A percentile compares a stretch with the other conserved stretches of the same genome.
These are phyloP conservation scores for Eimeria brunetti DNA, from an alignment of 169 alveolate genomes.

Conservation along the genomic window DNA sequence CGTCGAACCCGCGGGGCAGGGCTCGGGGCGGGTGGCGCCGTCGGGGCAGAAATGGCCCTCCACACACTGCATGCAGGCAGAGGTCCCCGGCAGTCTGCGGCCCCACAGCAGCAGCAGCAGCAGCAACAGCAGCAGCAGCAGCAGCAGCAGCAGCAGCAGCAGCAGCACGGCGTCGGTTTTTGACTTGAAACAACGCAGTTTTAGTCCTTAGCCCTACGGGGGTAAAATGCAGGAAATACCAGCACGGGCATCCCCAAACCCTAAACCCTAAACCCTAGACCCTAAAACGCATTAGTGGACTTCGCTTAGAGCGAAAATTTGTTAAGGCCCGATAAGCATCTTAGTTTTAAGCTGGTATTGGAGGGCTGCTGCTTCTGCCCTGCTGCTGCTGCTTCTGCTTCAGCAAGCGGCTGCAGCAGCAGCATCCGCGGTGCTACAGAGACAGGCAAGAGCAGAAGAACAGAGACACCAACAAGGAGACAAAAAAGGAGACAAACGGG, in stretches of 20 bases:
- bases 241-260: background rate
- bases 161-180: too few species aligned
- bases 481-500: too few species aligned
- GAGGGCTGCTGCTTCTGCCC: too few species aligned
- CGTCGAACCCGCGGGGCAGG: conserved; percentile 35
- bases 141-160: too few species aligned
- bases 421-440: background rate
- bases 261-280: background rate
- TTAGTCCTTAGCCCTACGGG: too few species aligned
- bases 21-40: conserved; percentile 14
- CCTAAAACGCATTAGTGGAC: background rate
- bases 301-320: background rate
- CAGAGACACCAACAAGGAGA: too few species aligned
- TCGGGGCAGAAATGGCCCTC: conserved; percentile 29
- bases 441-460: too few species aligned
- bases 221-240: too few species aligned
- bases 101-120: background rate
- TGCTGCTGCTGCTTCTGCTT: background rate
- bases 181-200: too few species aligned
- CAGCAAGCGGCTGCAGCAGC: too few species aligned
- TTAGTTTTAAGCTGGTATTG: too few species aligned
- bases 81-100: conserved; percentile 53
- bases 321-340: too few species aligned
- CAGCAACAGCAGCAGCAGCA: background rate
- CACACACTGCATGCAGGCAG: conserved; percentile 44